Evolutionary conservation across 345 rosid species (phyloP).

Genomic region (Erodium maritimum): DNA sequence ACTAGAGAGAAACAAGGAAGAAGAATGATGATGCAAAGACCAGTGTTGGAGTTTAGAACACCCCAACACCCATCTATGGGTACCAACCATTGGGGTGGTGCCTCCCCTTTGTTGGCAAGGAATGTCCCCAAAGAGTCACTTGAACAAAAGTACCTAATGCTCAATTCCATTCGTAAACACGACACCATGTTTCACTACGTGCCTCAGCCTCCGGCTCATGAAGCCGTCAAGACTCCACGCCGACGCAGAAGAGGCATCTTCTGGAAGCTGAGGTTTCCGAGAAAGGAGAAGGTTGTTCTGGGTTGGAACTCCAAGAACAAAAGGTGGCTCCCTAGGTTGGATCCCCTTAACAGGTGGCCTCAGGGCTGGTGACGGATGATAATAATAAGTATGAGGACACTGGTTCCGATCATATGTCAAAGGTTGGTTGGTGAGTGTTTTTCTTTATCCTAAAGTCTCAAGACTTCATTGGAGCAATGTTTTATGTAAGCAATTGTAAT

Average conservation of each 20-base stretch:
- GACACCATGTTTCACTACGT: slow-evolving; percentile 25
- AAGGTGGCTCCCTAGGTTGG: slow-evolving; percentile 35
- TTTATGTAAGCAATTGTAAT: no score
- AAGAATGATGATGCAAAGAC: slow-evolving; percentile 14
- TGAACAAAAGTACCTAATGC: slow-evolving; percentile 32
- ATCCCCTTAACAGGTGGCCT: slow-evolving; percentile 46
- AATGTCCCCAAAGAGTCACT: slow-evolving; percentile 42
- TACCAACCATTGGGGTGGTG: slow-evolving; percentile 49
- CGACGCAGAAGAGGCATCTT: slow-evolving; percentile 13
- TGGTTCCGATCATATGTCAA: background rate
- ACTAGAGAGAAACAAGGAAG: background rate
- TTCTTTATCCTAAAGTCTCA: no score
- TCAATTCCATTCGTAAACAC: slow-evolving; percentile 16
- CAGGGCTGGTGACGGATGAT: slow-evolving; percentile 34
- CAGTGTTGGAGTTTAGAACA: slow-evolving; percentile 31
- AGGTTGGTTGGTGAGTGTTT: no score
- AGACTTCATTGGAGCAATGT: no score
- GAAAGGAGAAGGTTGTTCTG: slow-evolving; percentile 13
- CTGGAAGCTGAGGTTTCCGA: slow-evolving; percentile 6
- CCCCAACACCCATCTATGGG: slow-evolving; percentile 46
- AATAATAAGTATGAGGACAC: background rate
- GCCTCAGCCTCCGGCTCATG: slow-evolving; percentile 1
- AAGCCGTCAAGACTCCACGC: slow-evolving; percentile 9
- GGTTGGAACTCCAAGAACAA: slow-evolving; percentile 17
- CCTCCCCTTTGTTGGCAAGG: slow-evolving; percentile 47